phyloP scores from a whole-genome alignment of 441 rosid genomes.

The Melastoma candidum region DNA sequence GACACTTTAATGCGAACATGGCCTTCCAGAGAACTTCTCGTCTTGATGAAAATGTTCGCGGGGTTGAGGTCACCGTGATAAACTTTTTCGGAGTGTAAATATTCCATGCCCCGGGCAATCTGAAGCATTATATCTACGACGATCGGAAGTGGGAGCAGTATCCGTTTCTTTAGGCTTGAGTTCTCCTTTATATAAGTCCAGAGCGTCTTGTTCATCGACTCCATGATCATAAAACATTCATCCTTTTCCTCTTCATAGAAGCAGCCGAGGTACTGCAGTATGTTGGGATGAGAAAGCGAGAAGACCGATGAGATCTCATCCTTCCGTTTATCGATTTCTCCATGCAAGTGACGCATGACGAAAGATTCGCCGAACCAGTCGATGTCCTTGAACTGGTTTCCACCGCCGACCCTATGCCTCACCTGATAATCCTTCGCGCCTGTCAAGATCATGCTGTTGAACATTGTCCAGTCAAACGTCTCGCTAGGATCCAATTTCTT shows the following conservation, averaged over 20 bases:
- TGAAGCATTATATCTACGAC: conserved; percentile 90
- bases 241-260: conserved; percentile 74
- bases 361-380: conserved; percentile 81
- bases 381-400: conserved; percentile 74
- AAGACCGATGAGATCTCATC: conserved; percentile 49
- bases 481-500: conserved; percentile 51
- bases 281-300: conserved; percentile 74
- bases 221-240: conserved; percentile 67
- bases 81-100: conserved; percentile 58
- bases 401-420: conserved; percentile 53
- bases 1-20: conserved; percentile 68
- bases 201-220: conserved; percentile 75
- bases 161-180: conserved; percentile 52
- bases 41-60: conserved; percentile 51
- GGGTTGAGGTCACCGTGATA: conserved; percentile 76
- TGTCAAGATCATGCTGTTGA: conserved; percentile 52
- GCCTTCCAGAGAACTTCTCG: conserved; percentile 49
- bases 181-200: conserved; percentile 66
- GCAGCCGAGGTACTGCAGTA: conserved; percentile 62
- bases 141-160: conserved; percentile 53
- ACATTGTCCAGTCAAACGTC: conserved; percentile 34
- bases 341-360: conserved; percentile 51
- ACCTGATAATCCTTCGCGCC: conserved; percentile 75
- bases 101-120: conserved; percentile 88
- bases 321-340: conserved; percentile 41